phyloP scores from a whole-genome alignment of 2,329 filamentous ascomycete genomes.

The Westerdykella aurantiaca region DNA sequence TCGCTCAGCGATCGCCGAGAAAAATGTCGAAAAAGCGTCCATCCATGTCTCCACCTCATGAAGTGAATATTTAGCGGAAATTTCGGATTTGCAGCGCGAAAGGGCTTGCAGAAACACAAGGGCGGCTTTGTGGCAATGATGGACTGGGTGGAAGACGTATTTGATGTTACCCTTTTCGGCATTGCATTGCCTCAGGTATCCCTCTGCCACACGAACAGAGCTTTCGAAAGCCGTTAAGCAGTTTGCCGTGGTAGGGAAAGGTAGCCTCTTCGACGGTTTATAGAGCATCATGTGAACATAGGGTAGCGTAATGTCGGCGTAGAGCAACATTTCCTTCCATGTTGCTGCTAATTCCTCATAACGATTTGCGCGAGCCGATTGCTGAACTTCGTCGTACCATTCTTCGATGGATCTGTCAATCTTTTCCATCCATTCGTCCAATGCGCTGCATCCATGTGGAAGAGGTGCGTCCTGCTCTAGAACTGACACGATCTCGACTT shows the following conservation, averaged over 20 bases:
- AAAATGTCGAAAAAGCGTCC: slow-evolving; percentile 27
- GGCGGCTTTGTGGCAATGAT: slow-evolving; percentile 31
- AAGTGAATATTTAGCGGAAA: slow-evolving; percentile 22
- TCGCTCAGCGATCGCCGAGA: slow-evolving; percentile 30
- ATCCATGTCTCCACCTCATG: slow-evolving; percentile 27
- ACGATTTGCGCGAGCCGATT: slow-evolving; percentile 22
- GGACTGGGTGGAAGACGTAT: slow-evolving; percentile 36
- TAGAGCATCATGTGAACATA: slow-evolving; percentile 29
- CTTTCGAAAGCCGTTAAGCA: slow-evolving; percentile 24
- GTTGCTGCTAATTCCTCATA: slow-evolving; percentile 21
- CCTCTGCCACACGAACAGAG: slow-evolving; percentile 29
- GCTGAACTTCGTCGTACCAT: slow-evolving; percentile 29
- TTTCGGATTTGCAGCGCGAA: slow-evolving; percentile 27
- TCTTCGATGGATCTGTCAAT: slow-evolving; percentile 22
- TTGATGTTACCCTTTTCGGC: slow-evolving; percentile 32
- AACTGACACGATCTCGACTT: slow-evolving; percentile 30
- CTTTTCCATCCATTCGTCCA: slow-evolving; percentile 27
- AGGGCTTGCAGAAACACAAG: slow-evolving; percentile 29
- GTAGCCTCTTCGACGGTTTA: slow-evolving; percentile 24
- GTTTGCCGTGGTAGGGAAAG: slow-evolving; percentile 22
- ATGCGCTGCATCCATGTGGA: slow-evolving; percentile 17
- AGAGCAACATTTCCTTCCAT: slow-evolving; percentile 34
- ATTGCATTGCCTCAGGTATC: slow-evolving; percentile 30
- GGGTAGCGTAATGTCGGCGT: slow-evolving; percentile 28
- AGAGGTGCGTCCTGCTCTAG: slow-evolving; percentile 28